These are phyloP conservation scores for Plasmopara viticola DNA, from an alignment of 352 stramenopile genomes.

Conservation along the genomic window DNA sequence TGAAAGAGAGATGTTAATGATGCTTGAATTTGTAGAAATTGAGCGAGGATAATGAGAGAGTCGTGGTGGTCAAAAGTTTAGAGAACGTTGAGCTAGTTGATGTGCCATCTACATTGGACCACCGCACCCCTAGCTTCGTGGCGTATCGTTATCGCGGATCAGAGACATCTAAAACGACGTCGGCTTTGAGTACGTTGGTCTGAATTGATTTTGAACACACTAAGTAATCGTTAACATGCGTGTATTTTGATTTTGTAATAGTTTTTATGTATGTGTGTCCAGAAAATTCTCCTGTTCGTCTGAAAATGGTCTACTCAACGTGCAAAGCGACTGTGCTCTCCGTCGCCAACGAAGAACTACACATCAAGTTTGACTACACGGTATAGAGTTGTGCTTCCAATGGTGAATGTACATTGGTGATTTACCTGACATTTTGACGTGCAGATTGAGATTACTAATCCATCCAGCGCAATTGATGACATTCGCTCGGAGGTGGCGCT, in stretches of 20 bases:
- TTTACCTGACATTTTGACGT: constrained; percentile 3
- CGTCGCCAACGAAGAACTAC: constrained; percentile 45
- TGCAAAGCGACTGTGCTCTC: constrained; percentile 81
- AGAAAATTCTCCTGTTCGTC: constrained; percentile 73
- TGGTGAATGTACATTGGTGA: neutral
- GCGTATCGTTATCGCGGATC: constrained; percentile 61
- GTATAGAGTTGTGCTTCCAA: constrained; percentile 12
- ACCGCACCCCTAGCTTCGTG: constrained; percentile 68
- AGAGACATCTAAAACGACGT: constrained; percentile 26
- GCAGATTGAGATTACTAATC: constrained; percentile 74
- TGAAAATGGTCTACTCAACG: constrained; percentile 90
- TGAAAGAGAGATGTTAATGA: no score
- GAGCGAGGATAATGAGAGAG: constrained; percentile 65
- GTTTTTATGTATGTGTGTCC: constrained; percentile 89
- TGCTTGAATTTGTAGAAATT: constrained; percentile 45
- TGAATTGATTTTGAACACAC: neutral
- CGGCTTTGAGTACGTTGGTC: constrained; percentile 30
- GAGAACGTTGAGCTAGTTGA: constrained; percentile 67
- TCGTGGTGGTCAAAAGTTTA: constrained; percentile 75
- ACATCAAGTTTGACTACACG: constrained; percentile 68
- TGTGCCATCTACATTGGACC: constrained; percentile 48
- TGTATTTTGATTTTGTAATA: constrained; percentile 10
- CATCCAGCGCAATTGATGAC: constrained; percentile 46
- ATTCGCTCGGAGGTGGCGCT: constrained; percentile 54
- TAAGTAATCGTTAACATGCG: neutral